Evolutionary conservation across 2,329 filamentous ascomycete species (phyloP).

Genomic region (Neocucurbitaria cava): DNA sequence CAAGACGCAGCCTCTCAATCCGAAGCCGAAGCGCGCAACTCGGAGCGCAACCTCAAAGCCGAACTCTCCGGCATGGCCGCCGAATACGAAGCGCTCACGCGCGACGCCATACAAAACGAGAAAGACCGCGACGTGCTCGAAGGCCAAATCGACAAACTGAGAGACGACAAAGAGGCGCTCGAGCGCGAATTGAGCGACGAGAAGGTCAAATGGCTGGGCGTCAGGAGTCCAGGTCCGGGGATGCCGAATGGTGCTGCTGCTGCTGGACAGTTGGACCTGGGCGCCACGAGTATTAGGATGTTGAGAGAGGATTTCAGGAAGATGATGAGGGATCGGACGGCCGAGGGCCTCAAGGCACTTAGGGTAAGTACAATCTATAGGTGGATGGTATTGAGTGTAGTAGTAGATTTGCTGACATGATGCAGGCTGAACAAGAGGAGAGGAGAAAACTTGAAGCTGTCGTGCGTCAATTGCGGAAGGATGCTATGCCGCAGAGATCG

Average conservation of each 20-base stretch:
- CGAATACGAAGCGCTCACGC: constrained; percentile 75
- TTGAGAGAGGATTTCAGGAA: constrained; percentile 79
- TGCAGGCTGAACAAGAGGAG: constrained; percentile 74
- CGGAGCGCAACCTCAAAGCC: constrained; percentile 61
- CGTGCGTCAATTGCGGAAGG: constrained; percentile 61
- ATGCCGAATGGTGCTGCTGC: constrained; percentile 36
- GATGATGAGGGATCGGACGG: constrained; percentile 77
- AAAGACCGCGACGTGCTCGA: constrained; percentile 73
- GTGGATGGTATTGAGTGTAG: background rate
- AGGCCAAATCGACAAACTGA: constrained; percentile 66
- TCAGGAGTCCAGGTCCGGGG: constrained; percentile 63
- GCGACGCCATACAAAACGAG: constrained; percentile 73
- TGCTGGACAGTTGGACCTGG: constrained; percentile 43
- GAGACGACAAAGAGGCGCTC: constrained; percentile 68
- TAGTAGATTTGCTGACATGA: constrained; percentile 22
- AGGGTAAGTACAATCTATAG: constrained; percentile 65
- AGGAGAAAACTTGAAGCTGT: constrained; percentile 70
- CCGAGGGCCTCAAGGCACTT: constrained; percentile 69
- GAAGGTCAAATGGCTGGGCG: constrained; percentile 69
- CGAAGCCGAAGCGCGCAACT: constrained; percentile 45
- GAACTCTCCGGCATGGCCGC: constrained; percentile 72
- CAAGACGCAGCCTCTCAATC: constrained; percentile 45
- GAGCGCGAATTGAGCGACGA: constrained; percentile 72
- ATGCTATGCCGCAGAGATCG: constrained; percentile 33
- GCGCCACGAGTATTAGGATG: constrained; percentile 71